A percentile compares a stretch with the other conserved stretches of the same genome.
phyloP scores from a whole-genome alignment of 495 filamentous ascomycete genomes.

The Tuber melanosporum region DNA sequence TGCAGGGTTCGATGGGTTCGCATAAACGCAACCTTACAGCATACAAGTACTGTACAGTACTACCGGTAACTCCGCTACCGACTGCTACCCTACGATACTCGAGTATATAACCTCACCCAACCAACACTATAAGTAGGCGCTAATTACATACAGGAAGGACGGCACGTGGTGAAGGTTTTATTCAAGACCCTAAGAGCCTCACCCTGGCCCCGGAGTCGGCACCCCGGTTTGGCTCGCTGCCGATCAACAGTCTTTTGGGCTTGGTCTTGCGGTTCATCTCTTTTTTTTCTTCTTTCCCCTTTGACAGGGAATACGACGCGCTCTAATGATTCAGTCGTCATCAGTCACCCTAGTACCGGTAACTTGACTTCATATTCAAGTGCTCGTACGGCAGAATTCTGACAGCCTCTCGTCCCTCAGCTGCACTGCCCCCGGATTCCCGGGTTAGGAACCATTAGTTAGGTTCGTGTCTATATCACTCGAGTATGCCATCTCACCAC shows the following conservation, averaged over 20 bases:
- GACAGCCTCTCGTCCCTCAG: too few relatives aligned
- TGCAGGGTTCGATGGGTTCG: not conserved
- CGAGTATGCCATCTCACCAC: not conserved
- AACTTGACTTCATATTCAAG: too few relatives aligned
- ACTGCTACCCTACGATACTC: not conserved
- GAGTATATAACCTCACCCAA: not conserved
- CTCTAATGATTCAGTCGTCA: slow-evolving; percentile 2
- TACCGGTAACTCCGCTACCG: not conserved
- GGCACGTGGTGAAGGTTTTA: not conserved
- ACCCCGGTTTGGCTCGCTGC: not conserved
- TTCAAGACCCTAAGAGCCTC: not conserved
- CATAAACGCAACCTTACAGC: not conserved
- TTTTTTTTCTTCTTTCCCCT: not conserved
- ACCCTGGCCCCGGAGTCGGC: slow-evolving; percentile 3
- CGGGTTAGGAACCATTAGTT: not conserved
- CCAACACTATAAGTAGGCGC: not conserved
- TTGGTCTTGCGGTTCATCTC: not conserved
- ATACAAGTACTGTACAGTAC: not conserved
- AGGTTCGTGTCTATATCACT: not conserved
- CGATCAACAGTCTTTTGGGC: not conserved
- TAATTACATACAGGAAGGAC: not conserved
- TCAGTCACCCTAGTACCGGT: not conserved
- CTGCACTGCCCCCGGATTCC: too few relatives aligned
- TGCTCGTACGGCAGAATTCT: too few relatives aligned
- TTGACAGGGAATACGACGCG: not conserved